These are phyloP conservation scores for Agrocybe chaxingu DNA, from an alignment of 768 basidiomycete genomes.

Conservation along the genomic window DNA sequence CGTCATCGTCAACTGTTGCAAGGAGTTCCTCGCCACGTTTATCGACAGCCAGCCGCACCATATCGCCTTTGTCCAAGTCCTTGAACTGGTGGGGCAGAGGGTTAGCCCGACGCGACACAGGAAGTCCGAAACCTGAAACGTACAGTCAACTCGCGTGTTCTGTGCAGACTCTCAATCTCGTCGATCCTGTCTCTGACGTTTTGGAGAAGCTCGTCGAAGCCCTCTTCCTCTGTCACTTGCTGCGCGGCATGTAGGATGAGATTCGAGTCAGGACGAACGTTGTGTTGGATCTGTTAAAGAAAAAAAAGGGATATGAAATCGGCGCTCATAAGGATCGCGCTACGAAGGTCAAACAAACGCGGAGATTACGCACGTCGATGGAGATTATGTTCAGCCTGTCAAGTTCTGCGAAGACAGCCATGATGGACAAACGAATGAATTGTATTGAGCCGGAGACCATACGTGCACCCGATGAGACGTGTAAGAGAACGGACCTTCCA, in stretches of 20 bases:
- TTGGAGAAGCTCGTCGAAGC: slow-evolving; percentile 76
- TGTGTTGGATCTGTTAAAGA: slow-evolving; percentile 54
- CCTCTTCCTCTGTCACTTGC: slow-evolving; percentile 68
- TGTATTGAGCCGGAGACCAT: not conserved
- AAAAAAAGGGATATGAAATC: not conserved
- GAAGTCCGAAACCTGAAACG: slow-evolving; percentile 13
- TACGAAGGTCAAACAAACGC: not conserved
- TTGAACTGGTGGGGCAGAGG: slow-evolving; percentile 35
- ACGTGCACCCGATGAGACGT: not conserved
- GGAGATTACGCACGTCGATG: slow-evolving; percentile 58
- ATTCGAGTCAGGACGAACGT: slow-evolving; percentile 79
- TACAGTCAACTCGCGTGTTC: slow-evolving; percentile 76
- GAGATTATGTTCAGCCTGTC: slow-evolving; percentile 72
- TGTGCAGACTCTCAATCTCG: slow-evolving; percentile 82
- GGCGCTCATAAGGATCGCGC: not conserved
- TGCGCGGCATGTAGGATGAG: slow-evolving; percentile 71
- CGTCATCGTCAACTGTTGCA: slow-evolving; percentile 12
- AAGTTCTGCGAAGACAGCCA: slow-evolving; percentile 38
- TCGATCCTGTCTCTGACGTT: slow-evolving; percentile 74
- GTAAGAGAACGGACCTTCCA: slow-evolving; percentile 52
- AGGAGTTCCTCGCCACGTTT: slow-evolving; percentile 43
- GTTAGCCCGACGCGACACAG: not conserved
- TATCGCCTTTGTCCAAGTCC: slow-evolving; percentile 44
- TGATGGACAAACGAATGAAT: not conserved
- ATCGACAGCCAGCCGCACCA: slow-evolving; percentile 52